Base-by-base conservation (phyloP, 2,329 filamentous ascomycete species). In the Pyricularia pennisetigena region DNA sequence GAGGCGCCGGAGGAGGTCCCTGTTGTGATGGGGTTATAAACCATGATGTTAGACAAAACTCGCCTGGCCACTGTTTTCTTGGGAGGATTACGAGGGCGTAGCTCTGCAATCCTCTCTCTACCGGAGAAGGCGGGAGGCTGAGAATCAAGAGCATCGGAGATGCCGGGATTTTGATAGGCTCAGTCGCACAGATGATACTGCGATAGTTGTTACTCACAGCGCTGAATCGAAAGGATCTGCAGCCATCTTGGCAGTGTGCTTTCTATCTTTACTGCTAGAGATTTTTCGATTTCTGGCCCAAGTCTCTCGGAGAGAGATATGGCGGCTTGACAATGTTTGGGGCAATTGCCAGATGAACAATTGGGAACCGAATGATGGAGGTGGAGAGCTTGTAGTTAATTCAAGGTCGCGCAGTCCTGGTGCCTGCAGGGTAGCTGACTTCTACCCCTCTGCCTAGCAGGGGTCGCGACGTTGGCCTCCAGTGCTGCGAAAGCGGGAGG, bases 1-100 rank as follows among this genome's bases (percentile, higher is more conserved):
- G 71, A 99, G 90, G 72, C 95, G 95, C 74, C 95, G 94, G 80
- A 99, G 94, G 77, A 99, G 94, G 84, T 99, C 95, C 76, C 95
- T 98, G 78, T 20, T 66, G 64, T 49, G 49, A 65, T 72, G 63
- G 69, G 69, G 63, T 64, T 67, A 24, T 59, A 66, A 32, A 66
- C 59, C 23, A 24, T 49, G 59, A 35, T 24, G 65, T 64, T 64
- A 61, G 41, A 54, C 2, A 20, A 54, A 5, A 8, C 16, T 7
- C 7, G 70, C n/a, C 30, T 35, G 32, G 6, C 64, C 32, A 54
- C 59, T 3, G 6, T 57, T 26, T 69, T 64, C n/a, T n/a, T 64
- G 61, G 62, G 67, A 67, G 41, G n/a, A 62, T 29, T 28, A 61
- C 66, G 63, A 41, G 66, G 62, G 35, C 64, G 67, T n/a, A n/a